phyloP scores from a whole-genome alignment of 2,329 filamentous ascomycete genomes.

The Rhynchosporium agropyri region DNA sequence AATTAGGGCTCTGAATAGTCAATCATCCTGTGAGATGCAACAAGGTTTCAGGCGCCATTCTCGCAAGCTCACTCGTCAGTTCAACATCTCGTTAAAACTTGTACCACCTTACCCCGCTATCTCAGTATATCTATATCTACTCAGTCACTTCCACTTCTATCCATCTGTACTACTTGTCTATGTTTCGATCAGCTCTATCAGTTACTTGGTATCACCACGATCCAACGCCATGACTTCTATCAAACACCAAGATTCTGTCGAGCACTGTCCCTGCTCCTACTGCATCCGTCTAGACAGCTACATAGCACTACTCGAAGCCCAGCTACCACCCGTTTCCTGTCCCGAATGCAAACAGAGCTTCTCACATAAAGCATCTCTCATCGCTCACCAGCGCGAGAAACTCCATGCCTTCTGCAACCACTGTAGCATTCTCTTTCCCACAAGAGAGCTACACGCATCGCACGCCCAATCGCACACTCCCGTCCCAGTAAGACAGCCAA shows the following conservation, averaged over 20 bases:
- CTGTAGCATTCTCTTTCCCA: constrained; percentile 19
- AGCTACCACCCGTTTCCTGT: constrained; percentile 23
- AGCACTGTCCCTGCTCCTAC: constrained; percentile 24
- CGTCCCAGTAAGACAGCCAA: constrained; percentile 11
- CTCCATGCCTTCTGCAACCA: constrained; percentile 25
- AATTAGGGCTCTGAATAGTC: too few relatives aligned
- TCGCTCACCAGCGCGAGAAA: constrained; percentile 24
- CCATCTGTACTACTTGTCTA: constrained; percentile 17
- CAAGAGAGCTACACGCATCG: constrained; percentile 20
- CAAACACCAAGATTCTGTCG: constrained; percentile 25
- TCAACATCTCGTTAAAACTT: too few relatives aligned
- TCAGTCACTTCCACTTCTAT: constrained; percentile 12
- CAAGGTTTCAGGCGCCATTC: too few relatives aligned
- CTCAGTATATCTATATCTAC: constrained; percentile 5
- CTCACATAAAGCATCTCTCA: constrained; percentile 23
- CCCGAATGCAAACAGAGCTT: constrained; percentile 25
- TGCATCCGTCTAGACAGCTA: constrained; percentile 24
- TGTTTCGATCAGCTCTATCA: constrained; percentile 17
- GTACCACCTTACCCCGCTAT: constrained; percentile 21
- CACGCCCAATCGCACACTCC: constrained; percentile 24
- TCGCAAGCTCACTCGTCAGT: too few relatives aligned
- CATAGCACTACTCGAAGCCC: constrained; percentile 27
- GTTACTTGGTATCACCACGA: constrained; percentile 8
- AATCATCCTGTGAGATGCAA: too few relatives aligned
- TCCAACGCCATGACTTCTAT: constrained; percentile 23